These are phyloP conservation scores for Sapria himalayana DNA, from an alignment of 345 rosid species.

Conservation along the genomic window DNA sequence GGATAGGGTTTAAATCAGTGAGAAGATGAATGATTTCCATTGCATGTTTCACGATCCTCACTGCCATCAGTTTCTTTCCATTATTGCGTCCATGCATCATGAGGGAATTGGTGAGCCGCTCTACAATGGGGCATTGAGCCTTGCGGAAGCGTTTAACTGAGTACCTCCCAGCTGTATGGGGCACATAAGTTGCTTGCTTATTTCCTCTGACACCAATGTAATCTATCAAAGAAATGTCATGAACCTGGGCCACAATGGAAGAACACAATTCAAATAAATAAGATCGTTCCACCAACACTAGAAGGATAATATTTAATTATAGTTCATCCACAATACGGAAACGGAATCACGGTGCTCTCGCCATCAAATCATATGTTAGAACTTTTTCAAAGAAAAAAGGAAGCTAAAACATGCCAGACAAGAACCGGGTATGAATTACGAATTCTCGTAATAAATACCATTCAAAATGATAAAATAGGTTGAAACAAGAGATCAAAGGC, in stretches of 20 bases:
- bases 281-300: too few species aligned
- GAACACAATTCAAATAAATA: background rate
- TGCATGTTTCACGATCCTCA: slow-evolving; percentile 64
- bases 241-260: slow-evolving; percentile 20
- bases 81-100: slow-evolving; percentile 97
- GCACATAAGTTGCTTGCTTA: slow-evolving; percentile 73
- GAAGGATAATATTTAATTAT: background rate
- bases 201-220: slow-evolving; percentile 55
- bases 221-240: slow-evolving; percentile 46
- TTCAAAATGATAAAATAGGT: background rate
- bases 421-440: background rate
- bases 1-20: slow-evolving; percentile 72
- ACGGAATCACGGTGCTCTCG: too few species aligned
- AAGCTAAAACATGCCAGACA: background rate
- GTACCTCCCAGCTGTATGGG: slow-evolving; percentile 93
- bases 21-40: slow-evolving; percentile 83
- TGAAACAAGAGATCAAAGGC: background rate
- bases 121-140: slow-evolving; percentile 89
- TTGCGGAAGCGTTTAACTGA: slow-evolving; percentile 84
- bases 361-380: background rate
- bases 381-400: background rate
- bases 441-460: background rate
- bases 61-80: slow-evolving; percentile 83
- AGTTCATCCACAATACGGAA: background rate
- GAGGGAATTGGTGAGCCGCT: slow-evolving; percentile 82